Conservation (phyloP, 768 basidiomycete species). For the Astraeus odoratus region DNA sequence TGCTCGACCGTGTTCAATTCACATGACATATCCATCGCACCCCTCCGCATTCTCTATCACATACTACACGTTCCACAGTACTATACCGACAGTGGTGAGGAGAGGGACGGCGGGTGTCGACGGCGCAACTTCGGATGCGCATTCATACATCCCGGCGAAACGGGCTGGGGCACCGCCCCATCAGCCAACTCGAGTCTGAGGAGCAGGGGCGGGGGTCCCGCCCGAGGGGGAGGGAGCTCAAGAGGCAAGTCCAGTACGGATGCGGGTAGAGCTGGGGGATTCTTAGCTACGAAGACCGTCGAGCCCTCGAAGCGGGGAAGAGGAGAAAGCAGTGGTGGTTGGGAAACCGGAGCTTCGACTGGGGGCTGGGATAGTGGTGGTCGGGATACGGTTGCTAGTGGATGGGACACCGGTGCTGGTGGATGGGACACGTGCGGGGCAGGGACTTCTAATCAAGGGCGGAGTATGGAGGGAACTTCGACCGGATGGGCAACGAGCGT, state of each 20-base stretch:
- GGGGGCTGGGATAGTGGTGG: slow-evolving; percentile 1
- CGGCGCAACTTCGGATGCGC: slow-evolving; percentile 15
- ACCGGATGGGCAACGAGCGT: slow-evolving; percentile 7
- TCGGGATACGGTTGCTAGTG: slow-evolving; percentile 5
- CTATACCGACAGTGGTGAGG: slow-evolving; percentile 26
- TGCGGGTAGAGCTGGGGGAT: neutral
- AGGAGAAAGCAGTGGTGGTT: neutral
- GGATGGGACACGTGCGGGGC: slow-evolving; percentile 6
- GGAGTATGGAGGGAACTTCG: no score
- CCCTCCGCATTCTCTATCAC: slow-evolving; percentile 4
- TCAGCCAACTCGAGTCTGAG: slow-evolving; percentile 4
- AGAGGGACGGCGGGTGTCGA: slow-evolving; percentile 21
- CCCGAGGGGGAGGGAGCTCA: no score
- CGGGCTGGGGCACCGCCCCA: slow-evolving; percentile 17
- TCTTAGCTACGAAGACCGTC: neutral
- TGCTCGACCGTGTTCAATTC: no score
- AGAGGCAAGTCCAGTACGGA: no score
- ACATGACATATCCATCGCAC: no score
- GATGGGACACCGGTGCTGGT: neutral
- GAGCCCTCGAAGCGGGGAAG: neutral
- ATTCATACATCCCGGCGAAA: slow-evolving; percentile 26
- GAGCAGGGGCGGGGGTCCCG: slow-evolving; percentile 14
- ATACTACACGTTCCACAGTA: slow-evolving; percentile 11
- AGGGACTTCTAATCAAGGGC: no score
- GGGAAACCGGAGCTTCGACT: slow-evolving; percentile 3